Percentiles rank a stretch among this genome's conserved stretches.
These are phyloP conservation scores for Ceratocystis variospora DNA, from an alignment of 2,329 filamentous ascomycete genomes.

Conservation along the genomic window DNA sequence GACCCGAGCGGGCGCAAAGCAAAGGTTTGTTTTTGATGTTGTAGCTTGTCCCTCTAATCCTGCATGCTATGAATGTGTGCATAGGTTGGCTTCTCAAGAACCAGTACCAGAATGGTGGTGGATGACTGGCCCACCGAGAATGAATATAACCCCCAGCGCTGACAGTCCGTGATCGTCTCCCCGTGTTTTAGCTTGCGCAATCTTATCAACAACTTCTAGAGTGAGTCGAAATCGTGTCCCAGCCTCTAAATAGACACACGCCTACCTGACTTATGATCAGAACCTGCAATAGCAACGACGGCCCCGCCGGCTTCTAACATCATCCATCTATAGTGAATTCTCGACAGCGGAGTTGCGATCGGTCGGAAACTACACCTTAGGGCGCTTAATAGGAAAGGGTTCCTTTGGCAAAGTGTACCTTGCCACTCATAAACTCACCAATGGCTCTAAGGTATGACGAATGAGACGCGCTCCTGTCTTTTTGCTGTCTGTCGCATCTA, in stretches of 20 bases:
- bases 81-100: background rate
- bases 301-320: constrained; percentile 9
- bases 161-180: background rate
- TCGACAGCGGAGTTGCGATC: constrained; percentile 77
- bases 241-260: background rate
- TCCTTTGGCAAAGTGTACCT: constrained; percentile 98
- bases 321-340: constrained; percentile 63
- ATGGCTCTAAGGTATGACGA: constrained; percentile 74
- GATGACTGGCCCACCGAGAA: background rate
- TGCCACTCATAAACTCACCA: constrained; percentile 90
- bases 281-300: constrained; percentile 18
- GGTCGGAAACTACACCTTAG: constrained; percentile 89
- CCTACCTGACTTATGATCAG: background rate
- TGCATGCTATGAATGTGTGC: no score
- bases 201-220: constrained; percentile 94
- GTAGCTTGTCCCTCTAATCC: constrained; percentile 21
- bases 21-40: constrained; percentile 31
- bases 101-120: background rate
- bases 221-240: constrained; percentile 39
- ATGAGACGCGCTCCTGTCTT: background rate
- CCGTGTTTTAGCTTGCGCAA: constrained; percentile 61
- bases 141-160: background rate
- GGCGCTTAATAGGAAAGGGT: constrained; percentile 86
- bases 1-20: constrained; percentile 48
- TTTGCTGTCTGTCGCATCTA: background rate